A percentile compares a stretch with the other conserved stretches of the same genome.
Conservation (phyloP, 495 filamentous ascomycete genomes). For the Pyronema omphalodes region DNA sequence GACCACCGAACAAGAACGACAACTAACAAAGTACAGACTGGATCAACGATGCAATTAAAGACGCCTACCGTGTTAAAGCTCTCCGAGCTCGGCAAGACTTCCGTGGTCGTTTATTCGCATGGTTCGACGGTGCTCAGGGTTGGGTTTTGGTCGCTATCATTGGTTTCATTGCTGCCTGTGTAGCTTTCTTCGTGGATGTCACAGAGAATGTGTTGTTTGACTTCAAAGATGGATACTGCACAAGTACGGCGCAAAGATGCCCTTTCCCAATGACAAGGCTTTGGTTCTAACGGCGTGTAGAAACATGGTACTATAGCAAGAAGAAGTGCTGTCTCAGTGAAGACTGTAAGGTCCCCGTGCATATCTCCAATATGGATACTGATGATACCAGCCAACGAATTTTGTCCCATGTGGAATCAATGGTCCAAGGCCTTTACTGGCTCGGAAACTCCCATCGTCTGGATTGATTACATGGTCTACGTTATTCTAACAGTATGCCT, state of each 20-base stretch:
- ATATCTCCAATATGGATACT: not conserved
- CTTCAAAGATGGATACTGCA: conserved; percentile 78
- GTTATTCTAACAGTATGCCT: conserved; percentile 51
- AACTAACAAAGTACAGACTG: conserved; percentile 40
- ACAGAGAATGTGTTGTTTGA: conserved; percentile 73
- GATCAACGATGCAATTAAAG: conserved; percentile 95
- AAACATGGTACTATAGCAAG: conserved; percentile 50
- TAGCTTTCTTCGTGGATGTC: conserved; percentile 81
- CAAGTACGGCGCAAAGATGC: conserved; percentile 22
- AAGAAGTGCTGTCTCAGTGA: conserved; percentile 59
- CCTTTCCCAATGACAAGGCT: not conserved
- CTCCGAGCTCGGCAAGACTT: conserved; percentile 68
- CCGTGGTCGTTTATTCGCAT: conserved; percentile 53
- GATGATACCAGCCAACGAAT: conserved; percentile 16
- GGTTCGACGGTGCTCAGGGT: conserved; percentile 79
- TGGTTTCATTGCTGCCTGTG: conserved; percentile 63
- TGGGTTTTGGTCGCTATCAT: conserved; percentile 89
- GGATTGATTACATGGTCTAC: conserved; percentile 55
- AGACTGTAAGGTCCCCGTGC: conserved; percentile 11
- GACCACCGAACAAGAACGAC: not conserved
- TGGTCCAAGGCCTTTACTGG: conserved; percentile 22
- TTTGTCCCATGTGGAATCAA: conserved; percentile 23
- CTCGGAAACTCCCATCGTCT: conserved; percentile 44
- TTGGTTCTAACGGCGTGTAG: not conserved
- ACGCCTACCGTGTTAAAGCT: conserved; percentile 70